Percentiles rank a stretch among this genome's conserved stretches.
These are phyloP conservation scores for Boletus rubropictus DNA, from an alignment of 768 basidiomycete species.

Conservation along the genomic window DNA sequence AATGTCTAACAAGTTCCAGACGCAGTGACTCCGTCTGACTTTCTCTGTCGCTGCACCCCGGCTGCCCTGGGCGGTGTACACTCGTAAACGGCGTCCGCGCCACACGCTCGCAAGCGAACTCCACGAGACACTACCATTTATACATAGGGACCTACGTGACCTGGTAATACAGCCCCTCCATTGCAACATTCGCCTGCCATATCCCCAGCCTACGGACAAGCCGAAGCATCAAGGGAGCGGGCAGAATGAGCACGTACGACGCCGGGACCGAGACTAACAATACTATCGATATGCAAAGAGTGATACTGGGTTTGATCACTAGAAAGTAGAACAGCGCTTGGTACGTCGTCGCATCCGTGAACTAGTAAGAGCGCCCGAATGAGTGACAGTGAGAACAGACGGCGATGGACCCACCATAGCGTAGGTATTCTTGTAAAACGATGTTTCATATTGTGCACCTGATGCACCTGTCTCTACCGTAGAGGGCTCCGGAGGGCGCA, in stretches of 20 bases:
- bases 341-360: constrained; percentile 76
- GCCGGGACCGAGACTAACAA: constrained; percentile 55
- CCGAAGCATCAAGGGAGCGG: constrained; percentile 63
- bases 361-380: constrained; percentile 37
- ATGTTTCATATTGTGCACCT: constrained; percentile 47
- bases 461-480: constrained; percentile 45
- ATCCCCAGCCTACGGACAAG: constrained; percentile 60
- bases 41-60: constrained; percentile 3
- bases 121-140: neutral
- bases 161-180: constrained; percentile 57
- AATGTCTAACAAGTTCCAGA: neutral
- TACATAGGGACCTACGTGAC: constrained; percentile 19
- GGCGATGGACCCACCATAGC: constrained; percentile 54
- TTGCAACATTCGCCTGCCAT: constrained; percentile 80
- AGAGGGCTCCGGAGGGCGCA: constrained; percentile 41
- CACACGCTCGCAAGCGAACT: constrained; percentile 23
- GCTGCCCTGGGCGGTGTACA: constrained; percentile 15
- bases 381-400: neutral
- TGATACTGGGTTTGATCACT: constrained; percentile 79
- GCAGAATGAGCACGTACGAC: constrained; percentile 52
- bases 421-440: constrained; percentile 78
- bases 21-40: constrained; percentile 2
- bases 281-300: constrained; percentile 54
- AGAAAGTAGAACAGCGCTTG: constrained; percentile 86
- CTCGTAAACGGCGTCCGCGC: constrained; percentile 27